Evolutionary conservation across 805 yeast species (phyloP).

Genomic region (Candida ulmi): DNA sequence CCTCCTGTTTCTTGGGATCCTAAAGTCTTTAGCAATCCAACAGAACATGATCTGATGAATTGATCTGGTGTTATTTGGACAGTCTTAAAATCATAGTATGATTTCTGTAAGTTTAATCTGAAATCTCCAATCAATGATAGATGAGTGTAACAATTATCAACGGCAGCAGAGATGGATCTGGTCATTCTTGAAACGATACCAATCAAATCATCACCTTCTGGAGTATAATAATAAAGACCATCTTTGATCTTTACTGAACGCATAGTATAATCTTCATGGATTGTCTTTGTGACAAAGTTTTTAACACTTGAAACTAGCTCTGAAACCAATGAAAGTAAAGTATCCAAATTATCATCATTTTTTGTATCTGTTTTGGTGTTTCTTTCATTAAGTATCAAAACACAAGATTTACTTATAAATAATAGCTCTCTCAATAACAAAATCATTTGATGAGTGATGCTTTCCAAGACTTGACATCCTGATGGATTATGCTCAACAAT

Average conservation of each 20-base stretch:
- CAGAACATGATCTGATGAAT: slow-evolving; percentile 57
- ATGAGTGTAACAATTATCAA: slow-evolving; percentile 44
- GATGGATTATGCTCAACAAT: slow-evolving; percentile 66
- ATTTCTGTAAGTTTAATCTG: slow-evolving; percentile 49
- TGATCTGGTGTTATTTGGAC: slow-evolving; percentile 54
- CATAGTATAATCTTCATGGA: slow-evolving; percentile 30
- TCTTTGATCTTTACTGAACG: slow-evolving; percentile 12
- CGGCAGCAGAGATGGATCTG: slow-evolving; percentile 42
- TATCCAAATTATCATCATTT: slow-evolving; percentile 44
- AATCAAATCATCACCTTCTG: slow-evolving; percentile 63
- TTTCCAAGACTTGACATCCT: slow-evolving; percentile 65
- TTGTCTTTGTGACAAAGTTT: slow-evolving; percentile 50
- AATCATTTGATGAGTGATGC: slow-evolving; percentile 63
- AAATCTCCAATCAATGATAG: slow-evolving; percentile 62
- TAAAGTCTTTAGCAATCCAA: slow-evolving; percentile 45
- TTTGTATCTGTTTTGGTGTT: slow-evolving; percentile 15
- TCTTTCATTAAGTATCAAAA: slow-evolving; percentile 26
- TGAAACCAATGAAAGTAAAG: slow-evolving; percentile 53
- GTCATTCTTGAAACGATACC: slow-evolving; percentile 57
- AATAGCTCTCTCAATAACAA: slow-evolving; percentile 57
- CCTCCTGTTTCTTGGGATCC: slow-evolving; percentile 25
- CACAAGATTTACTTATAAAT: slow-evolving; percentile 49
- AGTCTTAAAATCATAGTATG: slow-evolving; percentile 58
- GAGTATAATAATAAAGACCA: slow-evolving; percentile 46
- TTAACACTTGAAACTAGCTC: slow-evolving; percentile 63